These are phyloP conservation scores for Mycena olivaceomarginata DNA, from an alignment of 768 basidiomycete genomes.

Conservation along the genomic window DNA sequence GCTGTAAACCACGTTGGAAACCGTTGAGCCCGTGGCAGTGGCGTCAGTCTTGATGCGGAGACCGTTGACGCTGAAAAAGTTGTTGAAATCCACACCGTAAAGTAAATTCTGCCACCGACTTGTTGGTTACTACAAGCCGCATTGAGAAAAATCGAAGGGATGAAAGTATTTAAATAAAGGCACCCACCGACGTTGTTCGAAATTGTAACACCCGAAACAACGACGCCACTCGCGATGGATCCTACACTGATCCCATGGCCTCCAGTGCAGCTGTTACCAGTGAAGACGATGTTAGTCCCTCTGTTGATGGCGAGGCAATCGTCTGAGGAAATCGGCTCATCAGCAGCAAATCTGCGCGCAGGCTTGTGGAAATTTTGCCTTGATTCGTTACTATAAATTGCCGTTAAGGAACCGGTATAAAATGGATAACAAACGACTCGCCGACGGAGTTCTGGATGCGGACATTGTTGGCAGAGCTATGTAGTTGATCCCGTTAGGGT, in stretches of 20 bases:
- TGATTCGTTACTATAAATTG: constrained; percentile 39
- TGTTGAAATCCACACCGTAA: not conserved
- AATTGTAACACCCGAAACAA: constrained; percentile 40
- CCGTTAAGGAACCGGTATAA: too few relatives aligned
- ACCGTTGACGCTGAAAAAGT: constrained; percentile 36
- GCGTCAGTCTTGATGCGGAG: constrained; percentile 46
- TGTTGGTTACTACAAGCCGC: constrained; percentile 36
- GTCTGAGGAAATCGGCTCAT: constrained; percentile 22
- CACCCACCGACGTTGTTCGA: constrained; percentile 39
- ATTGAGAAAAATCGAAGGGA: not conserved
- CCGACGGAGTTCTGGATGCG: constrained; percentile 39
- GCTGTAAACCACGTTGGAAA: constrained; percentile 41
- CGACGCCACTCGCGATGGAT: constrained; percentile 29
- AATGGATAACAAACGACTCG: not conserved
- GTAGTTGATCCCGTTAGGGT: not conserved
- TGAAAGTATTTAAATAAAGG: too few relatives aligned
- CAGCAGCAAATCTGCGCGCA: not conserved
- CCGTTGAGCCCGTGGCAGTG: constrained; percentile 41
- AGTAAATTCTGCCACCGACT: constrained; percentile 13
- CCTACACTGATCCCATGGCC: constrained; percentile 46
- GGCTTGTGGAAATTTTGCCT: constrained; percentile 13
- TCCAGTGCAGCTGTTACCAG: constrained; percentile 43
- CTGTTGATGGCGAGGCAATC: constrained; percentile 48
- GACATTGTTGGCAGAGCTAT: constrained; percentile 42
- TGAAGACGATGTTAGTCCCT: constrained; percentile 45